Percentiles rank a stretch among this genome's conserved stretches.
Evolutionary conservation across 805 yeast genomes (phyloP).

Genomic region (Metschnikowia arizonensis): DNA sequence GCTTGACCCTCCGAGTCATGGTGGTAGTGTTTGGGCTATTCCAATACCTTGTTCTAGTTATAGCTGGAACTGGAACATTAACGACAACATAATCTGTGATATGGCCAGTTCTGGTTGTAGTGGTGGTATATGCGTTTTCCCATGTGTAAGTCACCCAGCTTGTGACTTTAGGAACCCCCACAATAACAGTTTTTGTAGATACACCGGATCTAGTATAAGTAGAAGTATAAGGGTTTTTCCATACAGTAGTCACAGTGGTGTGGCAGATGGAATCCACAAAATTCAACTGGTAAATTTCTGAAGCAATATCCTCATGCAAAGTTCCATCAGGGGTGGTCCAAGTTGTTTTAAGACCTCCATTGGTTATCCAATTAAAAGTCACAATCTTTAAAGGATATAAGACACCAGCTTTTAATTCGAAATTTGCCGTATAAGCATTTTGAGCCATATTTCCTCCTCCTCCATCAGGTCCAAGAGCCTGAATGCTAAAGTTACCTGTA

Average conservation of each 20-base stretch:
- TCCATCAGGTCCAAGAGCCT: constrained; percentile 13
- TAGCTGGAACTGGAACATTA: constrained; percentile 11
- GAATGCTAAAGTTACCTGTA: constrained; percentile 10
- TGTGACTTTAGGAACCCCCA: constrained; percentile 13
- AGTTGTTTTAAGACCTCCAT: constrained; percentile 11
- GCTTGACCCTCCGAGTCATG: neutral
- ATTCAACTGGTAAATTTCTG: constrained; percentile 9
- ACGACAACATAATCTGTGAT: constrained; percentile 12
- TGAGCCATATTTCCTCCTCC: constrained; percentile 7
- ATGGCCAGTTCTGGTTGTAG: constrained; percentile 7
- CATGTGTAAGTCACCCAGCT: constrained; percentile 12
- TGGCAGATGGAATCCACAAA: constrained; percentile 6
- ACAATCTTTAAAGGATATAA: constrained; percentile 16
- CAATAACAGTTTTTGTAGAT: constrained; percentile 7
- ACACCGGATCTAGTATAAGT: constrained; percentile 4
- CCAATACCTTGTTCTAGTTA: constrained; percentile 10
- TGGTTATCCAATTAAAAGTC: constrained; percentile 16
- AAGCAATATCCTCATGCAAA: constrained; percentile 6
- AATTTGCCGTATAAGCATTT: constrained; percentile 8
- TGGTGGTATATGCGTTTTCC: constrained; percentile 3
- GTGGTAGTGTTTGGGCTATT: constrained; percentile 11
- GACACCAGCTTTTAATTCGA: constrained; percentile 9
- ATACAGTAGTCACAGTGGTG: constrained; percentile 4
- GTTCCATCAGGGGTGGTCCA: constrained; percentile 4
- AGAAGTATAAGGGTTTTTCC: constrained; percentile 7